Evolutionary conservation across 345 rosid genomes (phyloP), one percentile per base, ranked within the genome.

Genomic region (Populus euphratica): DNA sequence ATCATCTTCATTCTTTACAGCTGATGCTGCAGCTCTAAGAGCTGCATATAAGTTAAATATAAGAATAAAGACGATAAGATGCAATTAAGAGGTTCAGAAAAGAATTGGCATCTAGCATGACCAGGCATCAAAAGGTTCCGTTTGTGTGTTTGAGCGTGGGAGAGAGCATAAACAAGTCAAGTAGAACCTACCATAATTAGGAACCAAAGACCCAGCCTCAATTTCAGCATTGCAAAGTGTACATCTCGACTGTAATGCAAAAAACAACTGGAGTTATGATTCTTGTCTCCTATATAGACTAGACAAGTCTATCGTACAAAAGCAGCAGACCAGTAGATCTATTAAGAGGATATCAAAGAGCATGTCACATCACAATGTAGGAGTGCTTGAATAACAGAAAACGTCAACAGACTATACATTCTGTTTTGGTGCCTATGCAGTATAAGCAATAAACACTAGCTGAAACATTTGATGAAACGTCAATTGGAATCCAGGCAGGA

Each of bases 21-120:
- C 92, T 76, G 85, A 86, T 66, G 99, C 98, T 3, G 97, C 99
- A 86, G 99, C 98, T 89, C 99, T 89, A 70, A 96, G 90, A 76
- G 97, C 99, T 96, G 86, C 61, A 67, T 69, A 83, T 79, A 76
- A 66, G 21, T 38, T 52, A 78, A 70, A 35, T 75, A 25, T 62
- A 44, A 72, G 74, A 74, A 73, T 14, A 49, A 69, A 67, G 25
- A 44, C 4, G 10, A 27, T 2, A 27, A 25, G 70, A 41, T 38
- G 35, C 35, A 33, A 14, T 56, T 56, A n/a, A n/a, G 13, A 70
- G 33, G 63, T 4, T 49, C 5, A 14, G 39, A 61, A 47, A 70
- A 66, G 31, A 70, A 75, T 13, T 2, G n/a, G 69, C 59, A 70
- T 41, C 38, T 31, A 80, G 49, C 77, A 76, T 17, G 61, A 80